Evolutionary conservation across 2,329 filamentous ascomycete species (phyloP).

Genomic region (Celoporthe dispersa): DNA sequence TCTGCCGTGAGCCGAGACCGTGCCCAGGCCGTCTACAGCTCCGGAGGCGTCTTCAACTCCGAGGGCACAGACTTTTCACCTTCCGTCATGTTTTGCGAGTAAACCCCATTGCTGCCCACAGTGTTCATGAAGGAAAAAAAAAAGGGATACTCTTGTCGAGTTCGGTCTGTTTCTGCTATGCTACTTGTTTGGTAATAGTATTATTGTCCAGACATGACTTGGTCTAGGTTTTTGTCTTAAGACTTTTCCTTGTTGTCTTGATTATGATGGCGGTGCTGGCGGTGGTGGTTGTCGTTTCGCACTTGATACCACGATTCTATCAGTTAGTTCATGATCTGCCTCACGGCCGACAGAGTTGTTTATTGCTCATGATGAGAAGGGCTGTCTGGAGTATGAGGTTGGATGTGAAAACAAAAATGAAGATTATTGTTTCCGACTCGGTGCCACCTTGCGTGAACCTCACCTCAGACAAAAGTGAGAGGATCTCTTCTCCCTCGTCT

Average conservation of each 20-base stretch:
- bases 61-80: constrained; percentile 15
- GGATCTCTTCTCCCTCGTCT: not conserved
- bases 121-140: not conserved
- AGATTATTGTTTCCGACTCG: not conserved
- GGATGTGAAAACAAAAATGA: not conserved
- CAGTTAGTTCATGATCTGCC: not conserved
- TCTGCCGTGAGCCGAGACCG: not conserved
- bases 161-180: not conserved
- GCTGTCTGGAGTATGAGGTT: constrained; percentile 1
- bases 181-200: not conserved
- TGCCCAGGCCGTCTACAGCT: not conserved
- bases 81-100: constrained; percentile 11
- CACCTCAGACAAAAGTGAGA: not conserved
- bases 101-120: not conserved
- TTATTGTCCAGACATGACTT: not conserved
- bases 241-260: not conserved
- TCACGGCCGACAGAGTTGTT: not conserved
- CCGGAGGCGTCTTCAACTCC: constrained; percentile 4
- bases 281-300: not conserved
- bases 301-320: constrained; percentile 16
- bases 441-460: not conserved
- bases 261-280: not conserved
- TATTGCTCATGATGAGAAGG: not conserved
- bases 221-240: not conserved
- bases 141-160: too few species aligned